These are phyloP conservation scores for Sclerotinia spermophila DNA, from an alignment of 2,329 filamentous ascomycete genomes.

Conservation along the genomic window DNA sequence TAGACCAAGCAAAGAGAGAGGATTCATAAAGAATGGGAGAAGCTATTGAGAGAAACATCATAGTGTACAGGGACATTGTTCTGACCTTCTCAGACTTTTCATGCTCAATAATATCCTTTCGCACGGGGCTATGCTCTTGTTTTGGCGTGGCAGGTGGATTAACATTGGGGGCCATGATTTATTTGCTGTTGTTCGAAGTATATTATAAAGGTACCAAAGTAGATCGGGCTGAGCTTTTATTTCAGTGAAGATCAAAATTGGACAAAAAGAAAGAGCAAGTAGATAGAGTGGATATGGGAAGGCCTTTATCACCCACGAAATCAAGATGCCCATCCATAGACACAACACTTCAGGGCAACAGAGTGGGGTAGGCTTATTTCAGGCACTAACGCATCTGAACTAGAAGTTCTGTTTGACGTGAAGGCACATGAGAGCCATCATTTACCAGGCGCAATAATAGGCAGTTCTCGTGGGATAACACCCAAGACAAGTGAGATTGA, in stretches of 20 bases:
- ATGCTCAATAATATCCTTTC: slow-evolving; percentile 2
- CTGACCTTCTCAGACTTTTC: neutral
- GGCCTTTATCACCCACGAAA: neutral
- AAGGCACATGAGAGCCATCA: neutral
- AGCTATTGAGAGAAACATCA: slow-evolving; percentile 20
- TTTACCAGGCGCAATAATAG: neutral
- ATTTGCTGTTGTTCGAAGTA: neutral
- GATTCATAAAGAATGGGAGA: slow-evolving; percentile 22
- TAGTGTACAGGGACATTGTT: slow-evolving; percentile 12
- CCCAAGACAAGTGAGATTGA: neutral
- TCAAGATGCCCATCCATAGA: neutral
- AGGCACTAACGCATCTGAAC: neutral
- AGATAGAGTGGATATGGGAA: neutral
- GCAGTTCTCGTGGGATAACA: neutral
- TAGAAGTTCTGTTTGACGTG: neutral
- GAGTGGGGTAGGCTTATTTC: neutral
- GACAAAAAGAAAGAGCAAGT: neutral
- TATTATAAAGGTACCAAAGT: neutral
- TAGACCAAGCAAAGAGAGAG: slow-evolving; percentile 9
- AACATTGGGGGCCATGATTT: neutral
- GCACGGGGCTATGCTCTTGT: neutral
- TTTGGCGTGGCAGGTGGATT: neutral
- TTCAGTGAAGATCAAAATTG: neutral
- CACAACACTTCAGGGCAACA: neutral
- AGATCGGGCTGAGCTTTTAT: neutral